Conservation (phyloP, 2,329 filamentous ascomycete genomes). For the Verruconis gallopava region DNA sequence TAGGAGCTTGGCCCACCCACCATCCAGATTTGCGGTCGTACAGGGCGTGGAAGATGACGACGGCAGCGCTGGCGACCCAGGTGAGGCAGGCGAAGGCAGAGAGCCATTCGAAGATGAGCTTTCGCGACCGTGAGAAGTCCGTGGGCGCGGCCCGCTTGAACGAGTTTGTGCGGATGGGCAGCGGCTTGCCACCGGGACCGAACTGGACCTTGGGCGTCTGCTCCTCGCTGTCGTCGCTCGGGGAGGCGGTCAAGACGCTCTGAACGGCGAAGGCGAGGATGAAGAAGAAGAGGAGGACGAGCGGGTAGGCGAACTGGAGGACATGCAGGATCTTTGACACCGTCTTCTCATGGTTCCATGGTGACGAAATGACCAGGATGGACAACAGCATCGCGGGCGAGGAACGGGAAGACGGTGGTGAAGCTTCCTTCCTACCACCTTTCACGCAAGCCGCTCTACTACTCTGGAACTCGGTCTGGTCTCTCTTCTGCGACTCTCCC, state of each 20-base stretch:
- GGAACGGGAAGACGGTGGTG: no score
- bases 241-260: slow-evolving; percentile 43
- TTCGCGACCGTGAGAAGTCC: slow-evolving; percentile 53
- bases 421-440: no score
- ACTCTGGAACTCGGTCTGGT: no score
- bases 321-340: slow-evolving; percentile 27
- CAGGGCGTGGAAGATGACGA: slow-evolving; percentile 64
- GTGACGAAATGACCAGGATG: neutral
- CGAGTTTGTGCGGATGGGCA: slow-evolving; percentile 37
- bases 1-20: slow-evolving; percentile 71
- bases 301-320: slow-evolving; percentile 47
- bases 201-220: slow-evolving; percentile 33
- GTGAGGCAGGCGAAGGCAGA: slow-evolving; percentile 58
- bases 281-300: slow-evolving; percentile 52
- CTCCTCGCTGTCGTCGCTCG: slow-evolving; percentile 27
- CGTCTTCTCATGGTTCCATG: neutral
- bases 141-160: slow-evolving; percentile 28
- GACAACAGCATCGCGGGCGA: neutral
- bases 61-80: slow-evolving; percentile 61
- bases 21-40: slow-evolving; percentile 50
- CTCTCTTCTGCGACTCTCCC: no score
- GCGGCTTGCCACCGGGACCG: slow-evolving; percentile 79
- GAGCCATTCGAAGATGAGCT: slow-evolving; percentile 62
- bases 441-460: no score
- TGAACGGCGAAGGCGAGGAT: slow-evolving; percentile 47